Base-by-base conservation (phyloP, 2,329 filamentous ascomycete genomes). In the Elsinoe ampelina region DNA sequence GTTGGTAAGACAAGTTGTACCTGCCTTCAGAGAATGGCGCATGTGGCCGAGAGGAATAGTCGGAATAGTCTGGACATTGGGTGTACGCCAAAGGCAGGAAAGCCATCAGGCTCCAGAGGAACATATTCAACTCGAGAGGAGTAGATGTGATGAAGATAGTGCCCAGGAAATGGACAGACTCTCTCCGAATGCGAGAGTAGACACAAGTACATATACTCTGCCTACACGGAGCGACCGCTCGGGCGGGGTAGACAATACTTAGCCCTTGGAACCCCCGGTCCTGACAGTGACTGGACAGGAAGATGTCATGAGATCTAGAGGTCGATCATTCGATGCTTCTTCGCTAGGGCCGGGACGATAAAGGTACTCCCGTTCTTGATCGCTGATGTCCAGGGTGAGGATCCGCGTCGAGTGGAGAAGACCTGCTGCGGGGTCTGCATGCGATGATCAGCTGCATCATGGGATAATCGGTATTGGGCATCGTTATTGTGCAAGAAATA, bases 1-100 rank as follows among this genome's bases (percentile, higher is more conserved):
- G 70, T 59, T 74, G 71, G 58, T 72, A 76, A 1, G 74, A 71
- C 30, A 78, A 70, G 54, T 73, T 69, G 63, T 73, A 75, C 52
- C 66, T 65, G 13, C 75, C 75, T 8, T 67, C 67, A 42, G 72
- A 75, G 58, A 69, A 69, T 3, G 75, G 75, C 20, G 66, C 69
- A 58, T 78, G 75, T 1, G 67, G 63, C 48, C 69, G 58, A 17
- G 63, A 65, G 1, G 73, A 63, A 57, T 75, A 76, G 50, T 73
- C 67, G 11, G 66, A 62, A 57, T 76, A 77, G 61, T 76, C 73
- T 4, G 73, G 73, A 61, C 73, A 75, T 58, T 70, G 66, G 20
- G 68, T 68, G 10, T 43, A 10, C 34, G 30, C 56, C n/a, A 48
- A 12, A n/a, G 56, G 38, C 12, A 52, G 13, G 19, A 52, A 38